Conservation (phyloP, 257 asterid genomes). For the Solanum rostratum region DNA sequence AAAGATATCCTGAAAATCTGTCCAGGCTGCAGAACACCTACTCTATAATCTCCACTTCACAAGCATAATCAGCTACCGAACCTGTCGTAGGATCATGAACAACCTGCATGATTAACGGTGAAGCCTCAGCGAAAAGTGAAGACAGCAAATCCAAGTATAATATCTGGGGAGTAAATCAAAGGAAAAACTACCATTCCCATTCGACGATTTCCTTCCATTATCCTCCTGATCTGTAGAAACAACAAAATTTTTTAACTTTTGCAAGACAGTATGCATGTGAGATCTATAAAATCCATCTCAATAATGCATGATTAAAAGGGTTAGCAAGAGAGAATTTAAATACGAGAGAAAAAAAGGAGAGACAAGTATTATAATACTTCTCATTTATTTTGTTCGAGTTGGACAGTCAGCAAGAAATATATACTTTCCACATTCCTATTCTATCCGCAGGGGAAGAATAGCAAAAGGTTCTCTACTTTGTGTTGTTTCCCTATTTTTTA, state of each 20-base stretch:
- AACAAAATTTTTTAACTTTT: not conserved
- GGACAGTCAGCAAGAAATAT: not conserved
- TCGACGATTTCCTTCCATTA: conserved; percentile 96
- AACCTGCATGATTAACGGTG: conserved; percentile 42
- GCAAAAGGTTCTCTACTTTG: not conserved
- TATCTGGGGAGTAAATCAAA: not conserved
- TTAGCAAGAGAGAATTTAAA: not conserved
- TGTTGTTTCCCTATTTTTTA: not conserved
- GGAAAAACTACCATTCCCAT: conserved; percentile 83
- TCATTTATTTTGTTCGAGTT: not conserved
- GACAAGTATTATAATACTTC: not conserved
- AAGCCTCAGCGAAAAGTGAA: conserved; percentile 7
- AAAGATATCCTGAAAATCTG: not conserved
- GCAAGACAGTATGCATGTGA: not conserved
- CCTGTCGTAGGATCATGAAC: conserved; percentile 62
- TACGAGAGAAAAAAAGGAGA: not conserved
- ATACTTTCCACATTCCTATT: not conserved
- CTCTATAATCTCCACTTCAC: conserved; percentile 99
- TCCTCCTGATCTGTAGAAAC: conserved; percentile 75
- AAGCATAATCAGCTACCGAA: conserved; percentile 72
- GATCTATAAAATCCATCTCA: not conserved
- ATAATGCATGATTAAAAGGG: not conserved
- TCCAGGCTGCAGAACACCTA: conserved; percentile 25
- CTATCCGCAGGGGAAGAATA: not conserved
- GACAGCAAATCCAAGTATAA: conserved; percentile 5